These are phyloP conservation scores for Hydnum rufescens DNA, from an alignment of 768 basidiomycete species.

Conservation along the genomic window DNA sequence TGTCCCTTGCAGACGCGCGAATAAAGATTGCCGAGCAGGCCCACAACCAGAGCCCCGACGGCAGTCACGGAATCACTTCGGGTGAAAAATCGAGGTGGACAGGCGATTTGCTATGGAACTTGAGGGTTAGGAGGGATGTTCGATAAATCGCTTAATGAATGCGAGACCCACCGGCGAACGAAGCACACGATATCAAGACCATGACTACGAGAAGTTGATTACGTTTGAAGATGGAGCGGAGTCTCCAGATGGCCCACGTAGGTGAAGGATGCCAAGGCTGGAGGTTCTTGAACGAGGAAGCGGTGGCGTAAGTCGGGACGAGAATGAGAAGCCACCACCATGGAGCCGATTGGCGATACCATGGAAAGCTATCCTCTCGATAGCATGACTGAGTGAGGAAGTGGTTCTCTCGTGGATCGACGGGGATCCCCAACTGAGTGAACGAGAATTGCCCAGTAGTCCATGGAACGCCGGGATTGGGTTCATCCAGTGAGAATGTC, in stretches of 20 bases:
- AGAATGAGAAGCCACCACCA: conserved; percentile 56
- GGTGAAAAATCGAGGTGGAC: conserved; percentile 26
- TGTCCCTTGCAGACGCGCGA: background rate
- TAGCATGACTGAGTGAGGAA: conserved; percentile 35
- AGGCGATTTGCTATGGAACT: conserved; percentile 65
- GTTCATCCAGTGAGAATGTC: background rate
- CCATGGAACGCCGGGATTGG: background rate
- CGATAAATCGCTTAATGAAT: background rate
- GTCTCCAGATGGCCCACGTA: background rate
- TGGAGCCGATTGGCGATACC: conserved; percentile 73
- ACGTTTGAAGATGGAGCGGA: conserved; percentile 12
- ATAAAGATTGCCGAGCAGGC: conserved; percentile 1
- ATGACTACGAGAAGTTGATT: conserved; percentile 64
- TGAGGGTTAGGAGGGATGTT: conserved; percentile 33
- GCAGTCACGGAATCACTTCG: conserved; percentile 70
- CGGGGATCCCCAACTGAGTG: background rate
- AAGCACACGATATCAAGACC: conserved; percentile 65
- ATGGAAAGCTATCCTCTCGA: conserved; percentile 39
- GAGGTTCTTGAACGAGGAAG: conserved; percentile 56
- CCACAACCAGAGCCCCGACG: conserved; percentile 46
- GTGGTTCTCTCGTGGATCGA: background rate
- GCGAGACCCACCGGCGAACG: conserved; percentile 29
- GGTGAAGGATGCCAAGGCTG: conserved; percentile 32
- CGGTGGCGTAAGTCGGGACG: conserved; percentile 51
- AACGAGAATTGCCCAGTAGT: background rate